Evolutionary conservation across 208 protist genomes (phyloP).

Genomic region (Endotrypanum monterogeii): DNA sequence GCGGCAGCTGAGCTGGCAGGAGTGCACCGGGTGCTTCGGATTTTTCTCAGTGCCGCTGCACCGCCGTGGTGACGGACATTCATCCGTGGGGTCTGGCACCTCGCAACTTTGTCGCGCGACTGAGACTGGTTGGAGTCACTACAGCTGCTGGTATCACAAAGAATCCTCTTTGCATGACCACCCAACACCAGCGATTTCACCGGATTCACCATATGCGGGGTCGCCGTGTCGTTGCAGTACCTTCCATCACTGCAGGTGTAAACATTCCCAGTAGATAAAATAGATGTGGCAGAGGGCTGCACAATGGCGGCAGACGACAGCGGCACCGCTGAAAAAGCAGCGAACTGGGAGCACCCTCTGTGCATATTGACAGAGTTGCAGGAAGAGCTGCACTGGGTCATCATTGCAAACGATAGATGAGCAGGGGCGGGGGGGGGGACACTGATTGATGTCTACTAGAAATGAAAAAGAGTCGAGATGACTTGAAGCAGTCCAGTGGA

Average conservation of each 20-base stretch:
- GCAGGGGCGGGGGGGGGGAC: background rate
- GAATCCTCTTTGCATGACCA: background rate
- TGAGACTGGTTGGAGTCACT: constrained; percentile 10
- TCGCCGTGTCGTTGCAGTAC: background rate
- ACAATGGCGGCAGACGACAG: background rate
- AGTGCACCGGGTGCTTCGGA: background rate
- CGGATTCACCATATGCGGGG: background rate
- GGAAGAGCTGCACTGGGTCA: constrained; percentile 3
- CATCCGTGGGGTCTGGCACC: no score
- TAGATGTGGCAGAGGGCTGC: background rate
- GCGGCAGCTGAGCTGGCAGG: background rate
- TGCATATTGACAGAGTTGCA: background rate
- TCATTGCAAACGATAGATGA: background rate
- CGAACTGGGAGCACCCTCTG: background rate
- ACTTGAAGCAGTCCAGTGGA: no score
- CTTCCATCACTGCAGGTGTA: background rate
- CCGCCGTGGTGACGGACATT: background rate
- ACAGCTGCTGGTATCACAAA: background rate
- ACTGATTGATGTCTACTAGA: no score
- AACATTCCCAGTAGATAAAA: background rate
- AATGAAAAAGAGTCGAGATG: no score
- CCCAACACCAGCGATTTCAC: background rate
- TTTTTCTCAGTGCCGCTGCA: background rate
- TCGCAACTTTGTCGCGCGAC: no score
- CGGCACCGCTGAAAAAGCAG: background rate